Evolutionary conservation across 305 asterid species (phyloP), one percentile per base, ranked within the genome.

Genomic region (Plantago rigida): DNA sequence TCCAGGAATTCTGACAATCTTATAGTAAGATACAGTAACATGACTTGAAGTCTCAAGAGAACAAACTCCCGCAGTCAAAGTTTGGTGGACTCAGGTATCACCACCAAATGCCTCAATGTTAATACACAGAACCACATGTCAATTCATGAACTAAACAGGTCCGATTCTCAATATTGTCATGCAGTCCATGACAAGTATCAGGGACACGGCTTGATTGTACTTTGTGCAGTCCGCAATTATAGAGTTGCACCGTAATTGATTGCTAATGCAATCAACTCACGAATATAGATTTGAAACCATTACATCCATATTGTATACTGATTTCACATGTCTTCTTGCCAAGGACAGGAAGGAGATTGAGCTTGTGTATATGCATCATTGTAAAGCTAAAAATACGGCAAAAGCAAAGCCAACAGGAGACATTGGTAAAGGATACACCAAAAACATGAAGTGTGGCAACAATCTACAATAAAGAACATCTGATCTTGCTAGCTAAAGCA

Each of bases 401-500:
- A 36, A 34, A 36, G 8, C 10, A 36, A 36, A 36, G 9, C 44
- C 44, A 36, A 36, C 44, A 36, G 2, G 44, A 8, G 10, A 4
- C 1, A 1, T 6, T 8, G 19, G 39, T 52, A 24, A 29, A 9
- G 13, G 4, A 52, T 52, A 52, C 39, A 52, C 39, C 57, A 10
- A 52, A 4, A 52, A 3, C 7, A 1, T 39, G 17, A 56, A 47
- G 22, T 39, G 60, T 48, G 64, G 56, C 54, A 59, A 57, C 47
- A 26, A 56, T 14, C 36, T 50, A 49, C 28, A 61, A 51, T 4
- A 74, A 44, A 58, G 34, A 62, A 59, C 59, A 51, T 52, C 48
- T 62, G 58, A 36, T 55, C 46, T 46, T 60, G 63, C 54, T 60
- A 45, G 63, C 54, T 31, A 49, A 50, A 50, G 51, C 42, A 54